Conservation (phyloP, 2,329 filamentous ascomycete genomes). For the Fusarium nematophilum region DNA sequence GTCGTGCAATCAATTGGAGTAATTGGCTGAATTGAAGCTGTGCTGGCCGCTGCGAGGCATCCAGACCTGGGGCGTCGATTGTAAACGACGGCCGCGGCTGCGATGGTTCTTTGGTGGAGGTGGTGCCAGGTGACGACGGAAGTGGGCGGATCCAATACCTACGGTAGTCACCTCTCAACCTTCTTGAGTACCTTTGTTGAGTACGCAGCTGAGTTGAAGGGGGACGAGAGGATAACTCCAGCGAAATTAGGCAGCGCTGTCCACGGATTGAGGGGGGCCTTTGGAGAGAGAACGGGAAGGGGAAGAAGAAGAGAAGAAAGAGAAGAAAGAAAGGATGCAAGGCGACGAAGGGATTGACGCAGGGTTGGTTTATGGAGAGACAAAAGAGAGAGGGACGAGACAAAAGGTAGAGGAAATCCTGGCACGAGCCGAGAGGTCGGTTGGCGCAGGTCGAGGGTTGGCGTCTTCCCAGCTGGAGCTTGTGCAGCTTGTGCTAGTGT, state of each 20-base stretch:
- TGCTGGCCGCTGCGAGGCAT: constrained; percentile 32
- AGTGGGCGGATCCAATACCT: constrained; percentile 21
- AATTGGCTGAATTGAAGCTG: constrained; percentile 29
- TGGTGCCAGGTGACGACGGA: constrained; percentile 21
- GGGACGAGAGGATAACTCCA: constrained; percentile 19
- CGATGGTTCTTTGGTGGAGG: constrained; percentile 14
- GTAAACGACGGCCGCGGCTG: constrained; percentile 15
- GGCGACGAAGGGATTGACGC: constrained; percentile 27
- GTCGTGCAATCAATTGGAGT: constrained; percentile 37
- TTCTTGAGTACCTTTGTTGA: constrained; percentile 13
- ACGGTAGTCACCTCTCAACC: too few relatives aligned
- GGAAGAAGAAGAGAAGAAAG: constrained; percentile 33
- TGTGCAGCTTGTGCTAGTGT: constrained; percentile 11
- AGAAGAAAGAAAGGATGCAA: constrained; percentile 28
- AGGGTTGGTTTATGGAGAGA: constrained; percentile 15
- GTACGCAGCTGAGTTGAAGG: constrained; percentile 15
- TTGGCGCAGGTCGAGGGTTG: constrained; percentile 10
- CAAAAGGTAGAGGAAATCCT: constrained; percentile 35
- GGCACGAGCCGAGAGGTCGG: constrained; percentile 22
- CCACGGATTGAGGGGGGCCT: constrained; percentile 13
- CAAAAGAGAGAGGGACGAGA: constrained; percentile 14
- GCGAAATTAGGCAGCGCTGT: constrained; percentile 25
- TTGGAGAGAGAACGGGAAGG: constrained; percentile 21
- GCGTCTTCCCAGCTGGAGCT: constrained; percentile 34
- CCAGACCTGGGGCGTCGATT: constrained; percentile 23